Evolutionary conservation across 176 grass and related monocot genomes (phyloP).

Genomic region (Elaeis guineensis): DNA sequence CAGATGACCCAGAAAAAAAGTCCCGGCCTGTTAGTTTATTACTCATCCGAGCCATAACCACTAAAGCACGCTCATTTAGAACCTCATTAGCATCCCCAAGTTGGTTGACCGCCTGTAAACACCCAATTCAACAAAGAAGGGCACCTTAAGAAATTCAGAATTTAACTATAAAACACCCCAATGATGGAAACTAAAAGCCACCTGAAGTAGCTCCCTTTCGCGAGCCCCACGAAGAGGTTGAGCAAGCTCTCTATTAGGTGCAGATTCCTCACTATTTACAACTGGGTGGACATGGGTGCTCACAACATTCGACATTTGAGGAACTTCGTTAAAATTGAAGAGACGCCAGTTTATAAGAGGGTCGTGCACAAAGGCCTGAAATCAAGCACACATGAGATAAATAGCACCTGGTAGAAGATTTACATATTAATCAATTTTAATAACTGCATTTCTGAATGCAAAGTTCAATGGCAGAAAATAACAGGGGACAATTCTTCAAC

Average conservation of each 20-base stretch:
- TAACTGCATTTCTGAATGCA: too few species aligned
- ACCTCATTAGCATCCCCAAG: constrained; percentile 95
- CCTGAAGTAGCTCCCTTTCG: constrained; percentile 86
- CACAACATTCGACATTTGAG: constrained; percentile 80
- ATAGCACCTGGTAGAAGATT: too few species aligned
- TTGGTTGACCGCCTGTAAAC: constrained; percentile 83
- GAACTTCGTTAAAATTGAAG: constrained; percentile 99
- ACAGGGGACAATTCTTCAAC: too few species aligned
- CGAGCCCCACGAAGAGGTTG: constrained; percentile 80
- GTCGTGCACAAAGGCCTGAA: constrained; percentile 97
- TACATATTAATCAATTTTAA: too few species aligned
- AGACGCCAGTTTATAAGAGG: constrained; percentile 95
- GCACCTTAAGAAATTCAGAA: too few species aligned
- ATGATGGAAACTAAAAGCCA: constrained; percentile 19
- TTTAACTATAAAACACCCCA: not conserved
- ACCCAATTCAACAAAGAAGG: not conserved
- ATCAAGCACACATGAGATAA: constrained; percentile 13
- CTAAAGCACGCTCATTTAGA: constrained; percentile 88
- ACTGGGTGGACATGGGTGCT: constrained; percentile 54
- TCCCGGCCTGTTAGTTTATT: constrained; percentile 92
- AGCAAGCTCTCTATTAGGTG: constrained; percentile 41
- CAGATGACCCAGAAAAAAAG: constrained; percentile 55
- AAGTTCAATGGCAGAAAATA: too few species aligned
- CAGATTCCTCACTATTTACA: constrained; percentile 71
- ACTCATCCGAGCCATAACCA: constrained; percentile 96